Evolutionary conservation across 1,284 basidiomycete species (phyloP).

Genomic region (Cryptococcus sp.): DNA sequence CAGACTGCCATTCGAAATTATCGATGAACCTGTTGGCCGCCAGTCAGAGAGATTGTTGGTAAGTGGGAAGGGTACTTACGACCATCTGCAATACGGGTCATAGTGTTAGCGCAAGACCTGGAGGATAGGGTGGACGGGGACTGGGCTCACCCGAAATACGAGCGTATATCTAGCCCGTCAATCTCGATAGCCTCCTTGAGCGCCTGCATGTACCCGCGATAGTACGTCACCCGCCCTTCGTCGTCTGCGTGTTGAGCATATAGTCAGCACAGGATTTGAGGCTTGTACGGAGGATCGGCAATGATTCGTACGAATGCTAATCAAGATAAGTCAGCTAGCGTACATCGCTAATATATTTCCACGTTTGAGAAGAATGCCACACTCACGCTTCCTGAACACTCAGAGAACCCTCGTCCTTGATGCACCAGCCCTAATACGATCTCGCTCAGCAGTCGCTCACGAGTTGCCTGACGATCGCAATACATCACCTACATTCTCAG

Average conservation of each 20-base stretch:
- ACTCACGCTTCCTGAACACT: constrained; percentile 60
- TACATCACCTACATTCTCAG: constrained; percentile 28
- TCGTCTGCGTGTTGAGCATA: constrained; percentile 54
- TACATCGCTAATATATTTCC: not conserved
- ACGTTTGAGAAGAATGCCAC: not conserved
- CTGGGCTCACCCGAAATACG: constrained; percentile 68
- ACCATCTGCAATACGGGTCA: constrained; percentile 14
- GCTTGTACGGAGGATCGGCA: not conserved
- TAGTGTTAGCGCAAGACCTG: not conserved
- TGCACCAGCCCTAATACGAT: constrained; percentile 7
- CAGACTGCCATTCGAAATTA: constrained; percentile 68
- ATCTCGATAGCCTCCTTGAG: constrained; percentile 63
- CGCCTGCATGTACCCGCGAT: constrained; percentile 63
- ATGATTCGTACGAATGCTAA: constrained; percentile 10
- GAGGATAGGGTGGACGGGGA: not conserved
- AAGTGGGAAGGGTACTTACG: too few relatives aligned
- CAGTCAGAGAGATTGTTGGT: constrained; percentile 44
- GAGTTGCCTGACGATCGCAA: not conserved
- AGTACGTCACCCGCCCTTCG: constrained; percentile 67
- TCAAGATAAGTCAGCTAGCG: not conserved
- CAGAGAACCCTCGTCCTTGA: constrained; percentile 63
- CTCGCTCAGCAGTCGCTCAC: not conserved
- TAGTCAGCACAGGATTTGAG: not conserved
- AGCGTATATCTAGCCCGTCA: constrained; percentile 67
- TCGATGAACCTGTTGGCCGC: constrained; percentile 52